These are phyloP conservation scores for Petasospora rhodanensis DNA, from an alignment of 1,139 yeast species.

Conservation along the genomic window DNA sequence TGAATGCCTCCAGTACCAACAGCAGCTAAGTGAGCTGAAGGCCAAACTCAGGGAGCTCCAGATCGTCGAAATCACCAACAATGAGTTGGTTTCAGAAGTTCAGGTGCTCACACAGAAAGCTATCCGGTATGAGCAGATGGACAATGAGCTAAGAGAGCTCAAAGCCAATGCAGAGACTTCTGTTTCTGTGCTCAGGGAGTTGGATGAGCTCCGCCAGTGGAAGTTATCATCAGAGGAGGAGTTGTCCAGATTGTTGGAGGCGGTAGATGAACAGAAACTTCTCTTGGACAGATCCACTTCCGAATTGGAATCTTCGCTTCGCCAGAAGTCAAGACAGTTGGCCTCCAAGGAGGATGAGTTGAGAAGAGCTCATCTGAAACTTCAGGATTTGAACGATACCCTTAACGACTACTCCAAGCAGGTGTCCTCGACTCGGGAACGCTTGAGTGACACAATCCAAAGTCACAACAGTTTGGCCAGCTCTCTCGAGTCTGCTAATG, in stretches of 20 bases:
- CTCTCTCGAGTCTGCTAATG: constrained; percentile 4
- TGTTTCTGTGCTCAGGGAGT: neutral
- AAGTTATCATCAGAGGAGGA: no score
- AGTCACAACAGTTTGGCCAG: constrained; percentile 6
- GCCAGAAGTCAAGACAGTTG: neutral
- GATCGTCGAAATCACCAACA: no score
- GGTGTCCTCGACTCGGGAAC: constrained; percentile 5
- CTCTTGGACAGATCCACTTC: constrained; percentile 1
- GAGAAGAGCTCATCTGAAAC: constrained; percentile 1
- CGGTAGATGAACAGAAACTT: constrained; percentile 2
- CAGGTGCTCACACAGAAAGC: neutral
- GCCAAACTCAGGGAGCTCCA: no score
- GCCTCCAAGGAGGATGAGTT: constrained; percentile 5
- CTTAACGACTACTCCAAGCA: constrained; percentile 9
- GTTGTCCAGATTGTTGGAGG: neutral
- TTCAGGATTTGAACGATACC: constrained; percentile 6
- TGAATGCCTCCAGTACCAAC: no score
- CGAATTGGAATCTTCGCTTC: neutral
- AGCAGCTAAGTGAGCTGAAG: no score
- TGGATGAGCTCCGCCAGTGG: neutral
- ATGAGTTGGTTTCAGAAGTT: no score
- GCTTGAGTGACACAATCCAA: constrained; percentile 8
- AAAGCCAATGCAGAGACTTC: no score
- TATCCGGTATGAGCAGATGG: no score
- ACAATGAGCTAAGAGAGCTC: no score